These are phyloP conservation scores for Laburnicola sp. DNA, from an alignment of 2,329 filamentous ascomycete genomes.

Conservation along the genomic window DNA sequence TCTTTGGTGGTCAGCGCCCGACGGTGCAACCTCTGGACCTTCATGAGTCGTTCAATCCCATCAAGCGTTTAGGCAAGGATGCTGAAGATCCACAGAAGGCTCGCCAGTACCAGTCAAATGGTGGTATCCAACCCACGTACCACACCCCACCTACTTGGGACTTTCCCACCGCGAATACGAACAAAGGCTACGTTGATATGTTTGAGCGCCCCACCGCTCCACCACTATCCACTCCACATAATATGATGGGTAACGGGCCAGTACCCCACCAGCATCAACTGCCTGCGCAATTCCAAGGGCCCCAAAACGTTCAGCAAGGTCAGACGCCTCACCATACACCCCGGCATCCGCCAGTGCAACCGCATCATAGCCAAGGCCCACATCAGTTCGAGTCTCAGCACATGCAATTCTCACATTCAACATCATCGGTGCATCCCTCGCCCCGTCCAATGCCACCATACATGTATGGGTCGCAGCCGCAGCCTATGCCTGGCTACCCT, in stretches of 20 bases:
- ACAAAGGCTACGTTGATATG: slow-evolving; percentile 77
- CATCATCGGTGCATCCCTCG: slow-evolving; percentile 78
- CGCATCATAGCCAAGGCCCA: slow-evolving; percentile 69
- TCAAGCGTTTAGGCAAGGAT: slow-evolving; percentile 72
- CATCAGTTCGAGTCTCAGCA: slow-evolving; percentile 80
- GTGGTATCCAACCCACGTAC: slow-evolving; percentile 81
- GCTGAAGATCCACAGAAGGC: slow-evolving; percentile 51
- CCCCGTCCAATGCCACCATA: slow-evolving; percentile 73
- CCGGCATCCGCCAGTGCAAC: slow-evolving; percentile 75
- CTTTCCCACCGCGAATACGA: slow-evolving; percentile 67
- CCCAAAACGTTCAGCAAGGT: slow-evolving; percentile 67
- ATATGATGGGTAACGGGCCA: slow-evolving; percentile 64
- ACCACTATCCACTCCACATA: slow-evolving; percentile 66
- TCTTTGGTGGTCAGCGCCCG: slow-evolving; percentile 72
- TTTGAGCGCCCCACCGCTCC: slow-evolving; percentile 69
- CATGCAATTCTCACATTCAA: slow-evolving; percentile 83
- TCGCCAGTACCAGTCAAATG: slow-evolving; percentile 72
- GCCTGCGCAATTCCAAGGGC: slow-evolving; percentile 76
- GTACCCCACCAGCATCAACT: slow-evolving; percentile 82
- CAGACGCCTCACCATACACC: slow-evolving; percentile 75
- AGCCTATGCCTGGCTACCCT: slow-evolving; percentile 50
- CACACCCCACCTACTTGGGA: slow-evolving; percentile 87
- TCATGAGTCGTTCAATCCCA: slow-evolving; percentile 61
- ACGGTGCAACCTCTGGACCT: slow-evolving; percentile 57
- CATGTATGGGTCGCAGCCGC: slow-evolving; percentile 69